Evolutionary conservation across 441 rosid species (phyloP).

Genomic region (Pelargonium myrrhifolium): DNA sequence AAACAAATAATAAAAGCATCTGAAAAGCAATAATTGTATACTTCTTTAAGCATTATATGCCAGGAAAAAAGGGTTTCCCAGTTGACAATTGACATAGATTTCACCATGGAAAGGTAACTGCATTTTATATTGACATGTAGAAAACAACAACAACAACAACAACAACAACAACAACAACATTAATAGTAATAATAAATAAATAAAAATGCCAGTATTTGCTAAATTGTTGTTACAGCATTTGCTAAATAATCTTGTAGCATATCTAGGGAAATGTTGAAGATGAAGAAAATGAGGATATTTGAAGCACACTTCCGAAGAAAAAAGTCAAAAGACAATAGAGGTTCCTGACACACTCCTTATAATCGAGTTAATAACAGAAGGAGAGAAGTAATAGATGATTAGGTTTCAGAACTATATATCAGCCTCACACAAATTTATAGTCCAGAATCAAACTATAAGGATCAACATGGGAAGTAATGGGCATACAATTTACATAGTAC

Average conservation of each 20-base stretch:
- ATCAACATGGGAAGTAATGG: background rate
- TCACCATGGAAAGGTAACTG: background rate
- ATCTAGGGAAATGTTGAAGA: background rate
- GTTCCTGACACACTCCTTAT: background rate
- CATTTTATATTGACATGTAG: background rate
- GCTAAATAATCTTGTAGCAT: conserved; percentile 2
- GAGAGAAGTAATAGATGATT: background rate
- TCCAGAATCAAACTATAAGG: background rate
- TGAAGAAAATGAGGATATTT: background rate
- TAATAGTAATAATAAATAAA: too few species aligned
- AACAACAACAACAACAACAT: too few species aligned
- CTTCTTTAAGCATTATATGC: too few species aligned
- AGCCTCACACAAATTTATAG: background rate
- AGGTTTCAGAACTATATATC: background rate
- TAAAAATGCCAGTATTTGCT: too few species aligned
- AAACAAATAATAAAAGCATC: background rate
- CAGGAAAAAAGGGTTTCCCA: too few species aligned
- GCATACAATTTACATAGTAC: background rate
- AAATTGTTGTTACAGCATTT: background rate
- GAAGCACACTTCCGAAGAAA: background rate
- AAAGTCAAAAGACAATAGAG: background rate
- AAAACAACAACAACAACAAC: background rate
- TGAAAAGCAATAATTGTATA: background rate
- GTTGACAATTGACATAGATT: background rate
- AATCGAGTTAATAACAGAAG: background rate